phyloP scores from a whole-genome alignment of 306 rosid species.

The Pyrus betulifolia region DNA sequence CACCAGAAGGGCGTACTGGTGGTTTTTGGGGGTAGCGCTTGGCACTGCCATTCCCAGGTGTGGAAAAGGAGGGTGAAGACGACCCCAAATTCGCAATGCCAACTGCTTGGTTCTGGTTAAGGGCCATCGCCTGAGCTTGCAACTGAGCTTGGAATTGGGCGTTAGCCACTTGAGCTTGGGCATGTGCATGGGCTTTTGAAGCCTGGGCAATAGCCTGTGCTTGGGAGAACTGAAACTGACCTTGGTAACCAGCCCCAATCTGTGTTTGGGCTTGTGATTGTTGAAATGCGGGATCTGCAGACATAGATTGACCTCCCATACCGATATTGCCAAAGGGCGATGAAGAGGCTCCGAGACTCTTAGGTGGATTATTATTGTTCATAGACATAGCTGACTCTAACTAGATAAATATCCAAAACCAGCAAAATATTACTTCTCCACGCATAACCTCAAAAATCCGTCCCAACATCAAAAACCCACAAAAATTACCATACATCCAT shows the following conservation, averaged over 20 bases:
- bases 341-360: conserved; percentile 71
- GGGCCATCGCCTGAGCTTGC: conserved; percentile 64
- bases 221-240: conserved; percentile 72
- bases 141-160: conserved; percentile 92
- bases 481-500: not conserved
- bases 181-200: conserved; percentile 67
- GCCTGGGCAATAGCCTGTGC: conserved; percentile 97
- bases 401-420: conserved; percentile 19
- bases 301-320: conserved; percentile 44
- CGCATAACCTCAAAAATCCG: not conserved
- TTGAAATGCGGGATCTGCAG: conserved; percentile 50
- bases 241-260: conserved; percentile 63
- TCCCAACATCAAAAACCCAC: not conserved
- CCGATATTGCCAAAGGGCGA: conserved; percentile 78
- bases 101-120: conserved; percentile 51
- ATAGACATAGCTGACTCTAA: conserved; percentile 68
- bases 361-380: conserved; percentile 78
- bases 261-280: conserved; percentile 74
- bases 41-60: conserved; percentile 40
- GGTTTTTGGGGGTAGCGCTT: conserved; percentile 78
- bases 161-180: conserved; percentile 63
- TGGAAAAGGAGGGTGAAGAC: conserved; percentile 39
- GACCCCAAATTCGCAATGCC: conserved; percentile 59
- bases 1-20: conserved; percentile 70
- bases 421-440: conserved; percentile 24